Percentiles rank a stretch among this genome's conserved stretches.
These are phyloP conservation scores for Pouteria glomerata DNA, from an alignment of 148 eudicot species.

Conservation along the genomic window DNA sequence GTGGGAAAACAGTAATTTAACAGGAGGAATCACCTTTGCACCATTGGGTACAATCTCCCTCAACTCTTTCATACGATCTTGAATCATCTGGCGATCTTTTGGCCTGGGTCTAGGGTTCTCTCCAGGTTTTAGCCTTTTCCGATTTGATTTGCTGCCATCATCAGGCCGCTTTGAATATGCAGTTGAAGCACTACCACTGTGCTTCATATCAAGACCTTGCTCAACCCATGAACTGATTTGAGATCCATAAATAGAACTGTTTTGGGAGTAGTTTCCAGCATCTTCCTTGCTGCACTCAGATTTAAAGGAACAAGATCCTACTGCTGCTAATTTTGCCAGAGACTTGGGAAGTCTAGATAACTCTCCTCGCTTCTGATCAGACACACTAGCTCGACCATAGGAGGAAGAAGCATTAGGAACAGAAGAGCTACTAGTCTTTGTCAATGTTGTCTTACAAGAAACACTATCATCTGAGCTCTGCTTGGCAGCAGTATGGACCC, in stretches of 20 bases:
- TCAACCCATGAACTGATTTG: slow-evolving; percentile 78
- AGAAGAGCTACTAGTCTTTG: slow-evolving; percentile 47
- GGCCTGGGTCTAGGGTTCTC: slow-evolving; percentile 96
- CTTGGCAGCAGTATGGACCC: slow-evolving; percentile 35
- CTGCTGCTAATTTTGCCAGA: slow-evolving; percentile 33
- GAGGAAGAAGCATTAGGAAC: slow-evolving; percentile 36
- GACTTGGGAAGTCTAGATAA: slow-evolving; percentile 42
- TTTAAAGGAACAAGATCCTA: slow-evolving; percentile 34
- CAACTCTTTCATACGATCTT: slow-evolving; percentile 95
- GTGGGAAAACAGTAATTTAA: not conserved
- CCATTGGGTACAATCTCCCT: slow-evolving; percentile 94
- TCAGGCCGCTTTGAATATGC: slow-evolving; percentile 66
- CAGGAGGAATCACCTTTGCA: slow-evolving; percentile 52
- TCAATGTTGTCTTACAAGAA: slow-evolving; percentile 56
- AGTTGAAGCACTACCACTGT: slow-evolving; percentile 46
- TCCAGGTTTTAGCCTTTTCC: slow-evolving; percentile 90
- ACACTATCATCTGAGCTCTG: slow-evolving; percentile 50
- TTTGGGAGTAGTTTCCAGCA: slow-evolving; percentile 35
- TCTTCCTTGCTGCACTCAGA: slow-evolving; percentile 45
- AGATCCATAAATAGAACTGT: slow-evolving; percentile 62
- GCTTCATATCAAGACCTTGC: slow-evolving; percentile 42
- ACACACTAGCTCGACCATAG: slow-evolving; percentile 26
- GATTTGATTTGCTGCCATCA: slow-evolving; percentile 52
- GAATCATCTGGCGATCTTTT: slow-evolving; percentile 98
- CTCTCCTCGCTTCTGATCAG: slow-evolving; percentile 41